Evolutionary conservation across 768 basidiomycete genomes (phyloP).

Genomic region (Calocybe cyanea): DNA sequence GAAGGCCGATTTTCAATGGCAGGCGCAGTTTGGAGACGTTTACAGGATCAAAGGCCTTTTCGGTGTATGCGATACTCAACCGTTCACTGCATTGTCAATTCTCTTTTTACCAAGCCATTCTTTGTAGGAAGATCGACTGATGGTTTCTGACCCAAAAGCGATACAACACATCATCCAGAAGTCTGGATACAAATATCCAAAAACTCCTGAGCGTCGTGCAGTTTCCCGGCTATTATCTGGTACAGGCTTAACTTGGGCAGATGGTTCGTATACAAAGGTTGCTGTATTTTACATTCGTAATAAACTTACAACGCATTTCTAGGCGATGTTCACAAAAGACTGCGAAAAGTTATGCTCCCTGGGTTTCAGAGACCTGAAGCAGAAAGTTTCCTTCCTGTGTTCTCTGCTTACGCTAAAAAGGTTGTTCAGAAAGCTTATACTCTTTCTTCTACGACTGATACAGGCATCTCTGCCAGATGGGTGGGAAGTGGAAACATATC

Average conservation of each 20-base stretch:
- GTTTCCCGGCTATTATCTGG: conserved; percentile 32
- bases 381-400: conserved; percentile 36
- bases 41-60: conserved; percentile 34
- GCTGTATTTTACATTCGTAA: background rate
- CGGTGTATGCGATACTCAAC: conserved; percentile 24
- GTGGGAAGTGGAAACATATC: conserved; percentile 35
- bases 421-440: conserved; percentile 15
- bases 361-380: conserved; percentile 43
- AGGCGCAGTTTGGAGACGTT: conserved; percentile 37
- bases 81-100: background rate
- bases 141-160: conserved; percentile 47
- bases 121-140: conserved; percentile 38
- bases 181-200: conserved; percentile 39
- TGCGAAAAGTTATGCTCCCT: conserved; percentile 42
- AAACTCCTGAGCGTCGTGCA: conserved; percentile 34
- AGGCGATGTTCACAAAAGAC: conserved; percentile 42
- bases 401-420: conserved; percentile 33
- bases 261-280: conserved; percentile 30
- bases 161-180: conserved; percentile 42
- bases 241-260: conserved; percentile 34
- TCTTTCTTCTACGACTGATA: conserved; percentile 9
- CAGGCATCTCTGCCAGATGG: conserved; percentile 25
- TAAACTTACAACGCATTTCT: background rate
- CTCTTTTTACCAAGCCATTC: conserved; percentile 1
- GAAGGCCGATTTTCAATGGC: conserved; percentile 43